phyloP scores from a whole-genome alignment of 257 asterid genomes.

The Thymus quinquecostatus region DNA sequence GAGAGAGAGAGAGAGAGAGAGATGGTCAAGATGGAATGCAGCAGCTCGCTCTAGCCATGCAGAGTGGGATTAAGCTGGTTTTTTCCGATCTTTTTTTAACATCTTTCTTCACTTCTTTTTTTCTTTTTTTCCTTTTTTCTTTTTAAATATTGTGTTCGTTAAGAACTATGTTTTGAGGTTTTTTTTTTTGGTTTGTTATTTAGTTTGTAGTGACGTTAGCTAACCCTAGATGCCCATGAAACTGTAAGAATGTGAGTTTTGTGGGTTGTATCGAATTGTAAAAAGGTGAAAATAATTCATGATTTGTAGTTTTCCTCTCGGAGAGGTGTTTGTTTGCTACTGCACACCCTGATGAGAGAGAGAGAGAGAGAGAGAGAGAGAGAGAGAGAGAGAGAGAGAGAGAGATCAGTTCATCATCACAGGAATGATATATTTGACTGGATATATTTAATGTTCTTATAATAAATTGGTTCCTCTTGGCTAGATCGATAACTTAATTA shows the following conservation, averaged over 20 bases:
- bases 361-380: conserved; percentile 29
- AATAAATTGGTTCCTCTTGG: background rate
- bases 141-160: background rate
- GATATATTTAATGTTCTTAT: conserved; percentile 4
- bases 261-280: conserved; percentile 41
- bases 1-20: conserved; percentile 25
- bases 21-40: conserved; percentile 47
- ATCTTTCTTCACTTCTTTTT: background rate
- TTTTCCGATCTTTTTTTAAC: conserved; percentile 39
- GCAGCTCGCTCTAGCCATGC: conserved; percentile 27
- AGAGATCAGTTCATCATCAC: conserved; percentile 10
- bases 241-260: conserved; percentile 18
- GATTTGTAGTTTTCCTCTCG: conserved; percentile 39
- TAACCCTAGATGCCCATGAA: conserved; percentile 35
- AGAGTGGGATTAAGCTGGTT: background rate
- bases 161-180: conserved; percentile 4
- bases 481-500: background rate
- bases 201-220: background rate
- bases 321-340: conserved; percentile 31
- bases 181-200: too few relatives aligned
- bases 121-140: background rate
- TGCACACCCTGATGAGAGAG: conserved; percentile 37
- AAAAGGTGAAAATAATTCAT: background rate
- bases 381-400: conserved; percentile 23
- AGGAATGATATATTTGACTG: conserved; percentile 12